Evolutionary conservation across 2,329 filamentous ascomycete species (phyloP).

Genomic region (Microsporum canis): DNA sequence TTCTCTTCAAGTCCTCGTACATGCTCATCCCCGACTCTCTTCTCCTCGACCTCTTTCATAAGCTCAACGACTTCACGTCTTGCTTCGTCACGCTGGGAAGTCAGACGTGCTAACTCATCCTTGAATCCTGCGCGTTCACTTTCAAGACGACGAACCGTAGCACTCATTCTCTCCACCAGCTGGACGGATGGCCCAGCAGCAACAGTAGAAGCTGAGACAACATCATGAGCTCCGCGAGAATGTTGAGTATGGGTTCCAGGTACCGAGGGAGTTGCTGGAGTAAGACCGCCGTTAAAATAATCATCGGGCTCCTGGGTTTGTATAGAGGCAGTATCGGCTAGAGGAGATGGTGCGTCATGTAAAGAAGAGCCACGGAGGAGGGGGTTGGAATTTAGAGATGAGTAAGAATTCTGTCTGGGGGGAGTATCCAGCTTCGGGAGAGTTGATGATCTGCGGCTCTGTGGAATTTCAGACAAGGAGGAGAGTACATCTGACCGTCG

Average conservation of each 20-base stretch:
- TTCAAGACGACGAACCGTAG: slow-evolving; percentile 79
- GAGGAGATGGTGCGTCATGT: slow-evolving; percentile 15
- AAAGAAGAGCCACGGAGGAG: slow-evolving; percentile 24
- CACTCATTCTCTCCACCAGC: slow-evolving; percentile 90
- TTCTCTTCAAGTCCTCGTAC: slow-evolving; percentile 57
- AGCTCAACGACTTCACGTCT: slow-evolving; percentile 79
- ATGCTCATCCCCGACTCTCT: slow-evolving; percentile 48
- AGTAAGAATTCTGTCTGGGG: slow-evolving; percentile 38
- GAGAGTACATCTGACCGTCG: slow-evolving; percentile 31
- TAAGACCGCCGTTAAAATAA: slow-evolving; percentile 28
- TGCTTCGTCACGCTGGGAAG: slow-evolving; percentile 80
- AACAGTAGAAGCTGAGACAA: slow-evolving; percentile 78
- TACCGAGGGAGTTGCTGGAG: slow-evolving; percentile 28
- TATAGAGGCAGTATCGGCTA: slow-evolving; percentile 33
- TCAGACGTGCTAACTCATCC: slow-evolving; percentile 72
- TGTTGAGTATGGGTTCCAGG: slow-evolving; percentile 27
- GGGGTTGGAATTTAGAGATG: slow-evolving; percentile 22
- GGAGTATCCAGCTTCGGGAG: slow-evolving; percentile 29
- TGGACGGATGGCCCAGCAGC: slow-evolving; percentile 88
- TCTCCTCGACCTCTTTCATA: slow-evolving; percentile 74
- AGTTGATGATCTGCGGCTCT: slow-evolving; percentile 33
- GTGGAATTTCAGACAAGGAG: slow-evolving; percentile 23
- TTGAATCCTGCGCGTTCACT: slow-evolving; percentile 79
- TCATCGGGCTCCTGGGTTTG: slow-evolving; percentile 41
- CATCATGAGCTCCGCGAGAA: slow-evolving; percentile 60